These are phyloP conservation scores for Mesembryanthemum crystallinum DNA, from an alignment of 148 eudicot genomes.

Conservation along the genomic window DNA sequence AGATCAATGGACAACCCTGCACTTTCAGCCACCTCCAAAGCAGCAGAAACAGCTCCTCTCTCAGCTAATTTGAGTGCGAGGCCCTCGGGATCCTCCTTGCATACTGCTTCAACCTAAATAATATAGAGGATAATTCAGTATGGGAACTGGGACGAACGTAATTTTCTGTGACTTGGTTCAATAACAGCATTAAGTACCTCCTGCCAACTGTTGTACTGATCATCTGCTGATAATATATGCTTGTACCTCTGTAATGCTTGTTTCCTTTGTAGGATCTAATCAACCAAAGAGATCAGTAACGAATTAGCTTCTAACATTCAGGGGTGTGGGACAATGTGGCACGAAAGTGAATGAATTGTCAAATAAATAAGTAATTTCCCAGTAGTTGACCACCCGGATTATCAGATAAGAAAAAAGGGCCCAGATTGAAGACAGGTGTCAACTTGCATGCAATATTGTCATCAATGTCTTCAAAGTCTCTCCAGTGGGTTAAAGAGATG, in stretches of 20 bases:
- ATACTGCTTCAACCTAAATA: constrained; percentile 78
- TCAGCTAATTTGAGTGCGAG: constrained; percentile 92
- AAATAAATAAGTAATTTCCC: not conserved
- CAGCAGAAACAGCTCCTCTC: constrained; percentile 98
- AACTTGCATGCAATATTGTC: not conserved
- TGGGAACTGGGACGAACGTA: not conserved
- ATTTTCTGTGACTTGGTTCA: not conserved
- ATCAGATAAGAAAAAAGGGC: not conserved
- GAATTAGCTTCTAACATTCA: not conserved
- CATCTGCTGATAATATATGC: constrained; percentile 82
- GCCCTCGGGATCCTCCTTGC: constrained; percentile 97
- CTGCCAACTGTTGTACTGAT: constrained; percentile 87
- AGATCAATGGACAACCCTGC: constrained; percentile 86
- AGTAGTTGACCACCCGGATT: not conserved
- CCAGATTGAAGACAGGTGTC: not conserved
- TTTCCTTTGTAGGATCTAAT: constrained; percentile 73
- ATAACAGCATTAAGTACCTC: constrained; percentile 52
- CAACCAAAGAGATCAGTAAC: constrained; percentile 16
- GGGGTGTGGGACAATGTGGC: not conserved
- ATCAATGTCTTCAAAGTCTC: not conserved
- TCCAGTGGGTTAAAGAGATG: not conserved
- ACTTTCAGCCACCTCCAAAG: constrained; percentile 98
- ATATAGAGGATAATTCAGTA: constrained; percentile 10
- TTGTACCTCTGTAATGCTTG: constrained; percentile 84
- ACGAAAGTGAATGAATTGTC: not conserved